Base-by-base conservation (phyloP, 345 rosid species). In the Eucalyptus regnans region DNA sequence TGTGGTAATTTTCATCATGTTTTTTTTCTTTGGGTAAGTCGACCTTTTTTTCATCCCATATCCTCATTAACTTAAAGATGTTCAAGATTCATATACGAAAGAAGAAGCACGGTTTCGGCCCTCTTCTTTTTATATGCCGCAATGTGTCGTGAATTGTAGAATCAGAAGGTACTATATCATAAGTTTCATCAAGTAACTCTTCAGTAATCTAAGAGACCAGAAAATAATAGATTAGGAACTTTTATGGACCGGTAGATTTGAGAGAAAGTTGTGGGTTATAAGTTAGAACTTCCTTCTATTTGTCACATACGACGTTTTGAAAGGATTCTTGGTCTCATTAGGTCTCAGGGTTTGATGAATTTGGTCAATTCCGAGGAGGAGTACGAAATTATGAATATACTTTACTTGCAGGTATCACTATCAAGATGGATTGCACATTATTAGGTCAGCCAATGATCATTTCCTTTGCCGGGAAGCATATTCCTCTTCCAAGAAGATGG, bases 71-170 rank as follows among this genome's bases (percentile, higher is more conserved):
- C 68, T 62, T 29, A 62, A 27, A 3, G 17, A 62, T 29, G 68
- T 62, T 62, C 33, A 12, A 62, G 8, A 12, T 62, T 27, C 2
- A 6, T 62, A 62, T 29, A 29, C 0, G 33, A 3, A 3, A 29
- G 33, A 29, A 29, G 68, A 29, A 62, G 14, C 68, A 62, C 8
- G 33, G 4, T 62, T 12, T 29, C 8, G 0, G 17, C 10, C 41
- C 10, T 14, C 4, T 9, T 14, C 8, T 64, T 64, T 7, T 64
- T 0, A n/a, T n/a, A n/a, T n/a, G 76, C 41, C 20, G 5, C 5
- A 17, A 64, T 4, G 37, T n/a, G 0, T n/a, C 6, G 0, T n/a
- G 5, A 7, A 64, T 64, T n/a, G 18, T n/a, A 14, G 10, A n/a
- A 64, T n/a, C 5, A n/a, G 2, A 64, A n/a, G 10, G 10, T 64